Percentiles rank a stretch among this genome's conserved stretches.
Evolutionary conservation across 2,329 filamentous ascomycete species (phyloP).

Genomic region (Fusarium sp.): DNA sequence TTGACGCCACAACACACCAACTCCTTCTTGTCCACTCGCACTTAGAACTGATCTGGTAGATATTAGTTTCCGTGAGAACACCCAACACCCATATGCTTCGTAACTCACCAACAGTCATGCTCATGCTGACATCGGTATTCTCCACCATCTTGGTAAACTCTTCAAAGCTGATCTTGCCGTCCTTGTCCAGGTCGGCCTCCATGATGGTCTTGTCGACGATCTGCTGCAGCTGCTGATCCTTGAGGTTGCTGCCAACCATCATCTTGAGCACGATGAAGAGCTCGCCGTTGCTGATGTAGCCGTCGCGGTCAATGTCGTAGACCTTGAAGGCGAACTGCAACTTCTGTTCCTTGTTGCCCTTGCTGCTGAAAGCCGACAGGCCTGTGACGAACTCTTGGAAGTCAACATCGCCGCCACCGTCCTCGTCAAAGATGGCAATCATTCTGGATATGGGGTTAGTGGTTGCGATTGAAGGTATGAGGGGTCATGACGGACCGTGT

Average conservation of each 20-base stretch:
- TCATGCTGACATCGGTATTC: slow-evolving; percentile 85
- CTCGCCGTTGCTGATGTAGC: slow-evolving; percentile 98
- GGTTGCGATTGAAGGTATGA: neutral
- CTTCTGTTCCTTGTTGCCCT: slow-evolving; percentile 99
- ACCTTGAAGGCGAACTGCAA: slow-evolving; percentile 98
- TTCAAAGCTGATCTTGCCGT: slow-evolving; percentile 99
- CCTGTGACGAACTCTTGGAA: slow-evolving; percentile 99
- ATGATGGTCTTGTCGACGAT: slow-evolving; percentile 99
- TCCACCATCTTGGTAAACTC: slow-evolving; percentile 99
- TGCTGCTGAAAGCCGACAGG: slow-evolving; percentile 93
- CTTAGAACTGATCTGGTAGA: slow-evolving; percentile 39
- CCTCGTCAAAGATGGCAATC: slow-evolving; percentile 99
- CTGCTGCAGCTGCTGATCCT: slow-evolving; percentile 98
- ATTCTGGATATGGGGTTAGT: slow-evolving; percentile 69
- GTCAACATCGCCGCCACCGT: slow-evolving; percentile 96
- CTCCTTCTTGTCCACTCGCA: neutral
- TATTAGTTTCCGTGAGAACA: slow-evolving; percentile 10
- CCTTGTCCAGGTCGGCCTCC: slow-evolving; percentile 95
- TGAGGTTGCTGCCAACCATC: slow-evolving; percentile 99
- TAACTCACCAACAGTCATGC: slow-evolving; percentile 76
- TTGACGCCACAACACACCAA: slow-evolving; percentile 9
- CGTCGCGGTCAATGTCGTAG: slow-evolving; percentile 98
- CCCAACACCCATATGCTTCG: neutral
- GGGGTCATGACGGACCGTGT: slow-evolving; percentile 73
- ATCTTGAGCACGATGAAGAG: slow-evolving; percentile 99